These are phyloP conservation scores for Polyplosphaeria fusca DNA, from an alignment of 495 filamentous ascomycete genomes.

Conservation along the genomic window DNA sequence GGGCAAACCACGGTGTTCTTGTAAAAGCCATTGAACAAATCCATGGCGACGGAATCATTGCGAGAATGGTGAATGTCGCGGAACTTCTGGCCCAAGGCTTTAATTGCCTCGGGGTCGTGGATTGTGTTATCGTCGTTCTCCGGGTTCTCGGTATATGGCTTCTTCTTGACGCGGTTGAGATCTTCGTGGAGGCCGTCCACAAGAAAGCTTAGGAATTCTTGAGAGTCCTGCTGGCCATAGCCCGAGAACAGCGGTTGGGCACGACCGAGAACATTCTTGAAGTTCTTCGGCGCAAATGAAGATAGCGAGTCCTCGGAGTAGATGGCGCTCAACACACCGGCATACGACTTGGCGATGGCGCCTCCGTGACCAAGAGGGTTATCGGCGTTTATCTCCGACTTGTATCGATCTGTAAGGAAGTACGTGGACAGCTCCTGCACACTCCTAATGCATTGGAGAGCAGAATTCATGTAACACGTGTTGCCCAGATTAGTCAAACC, in stretches of 20 bases:
- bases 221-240: constrained; percentile 94
- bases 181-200: constrained; percentile 95
- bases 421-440: constrained; percentile 90
- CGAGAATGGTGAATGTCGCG: constrained; percentile 90
- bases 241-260: constrained; percentile 84
- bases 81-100: constrained; percentile 76
- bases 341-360: constrained; percentile 77
- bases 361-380: constrained; percentile 85
- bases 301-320: constrained; percentile 59
- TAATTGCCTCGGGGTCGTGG: constrained; percentile 69
- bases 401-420: constrained; percentile 71
- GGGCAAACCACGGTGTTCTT: constrained; percentile 95
- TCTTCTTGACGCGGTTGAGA: constrained; percentile 87
- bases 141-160: constrained; percentile 96
- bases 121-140: constrained; percentile 98
- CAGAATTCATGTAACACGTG: constrained; percentile 98
- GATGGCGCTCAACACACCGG: constrained; percentile 66
- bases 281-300: constrained; percentile 67
- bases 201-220: constrained; percentile 95
- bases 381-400: constrained; percentile 71
- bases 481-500: constrained; percentile 90
- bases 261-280: constrained; percentile 77
- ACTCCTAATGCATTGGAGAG: constrained; percentile 85
- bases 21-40: constrained; percentile 95
- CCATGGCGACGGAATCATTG: constrained; percentile 91